Evolutionary conservation across 345 rosid genomes (phyloP).

Genomic region (Excoecaria cochinchinensis): DNA sequence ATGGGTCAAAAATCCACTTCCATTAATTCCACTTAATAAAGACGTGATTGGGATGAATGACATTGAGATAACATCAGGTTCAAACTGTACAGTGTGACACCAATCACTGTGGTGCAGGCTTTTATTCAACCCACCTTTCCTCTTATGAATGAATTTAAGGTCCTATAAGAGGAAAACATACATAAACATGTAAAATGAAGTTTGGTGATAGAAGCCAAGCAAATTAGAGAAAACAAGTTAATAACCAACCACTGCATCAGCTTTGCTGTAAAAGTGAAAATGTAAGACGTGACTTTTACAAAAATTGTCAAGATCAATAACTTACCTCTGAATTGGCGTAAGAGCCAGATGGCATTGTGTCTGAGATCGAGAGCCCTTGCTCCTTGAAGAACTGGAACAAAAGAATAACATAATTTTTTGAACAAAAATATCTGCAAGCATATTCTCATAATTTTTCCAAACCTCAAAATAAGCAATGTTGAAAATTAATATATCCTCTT

Average conservation of each 20-base stretch:
- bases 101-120: slow-evolving; percentile 73
- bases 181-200: background rate
- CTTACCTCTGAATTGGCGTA: slow-evolving; percentile 35
- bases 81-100: slow-evolving; percentile 86
- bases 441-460: background rate
- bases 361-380: slow-evolving; percentile 24
- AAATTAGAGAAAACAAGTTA: background rate
- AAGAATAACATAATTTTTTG: background rate
- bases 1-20: slow-evolving; percentile 93
- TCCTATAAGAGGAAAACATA: slow-evolving; percentile 47
- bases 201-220: background rate
- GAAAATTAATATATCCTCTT: slow-evolving; percentile 1
- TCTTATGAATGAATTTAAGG: slow-evolving; percentile 54
- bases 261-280: background rate
- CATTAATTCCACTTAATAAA: slow-evolving; percentile 86
- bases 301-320: background rate
- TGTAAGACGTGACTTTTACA: background rate
- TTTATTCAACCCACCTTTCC: slow-evolving; percentile 79
- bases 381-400: slow-evolving; percentile 23
- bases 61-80: slow-evolving; percentile 93
- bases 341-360: slow-evolving; percentile 34
- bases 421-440: background rate
- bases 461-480: background rate
- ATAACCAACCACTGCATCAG: background rate
- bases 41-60: slow-evolving; percentile 89